phyloP scores from a whole-genome alignment of 1,284 basidiomycete genomes.

The Trichosporon sp. region DNA sequence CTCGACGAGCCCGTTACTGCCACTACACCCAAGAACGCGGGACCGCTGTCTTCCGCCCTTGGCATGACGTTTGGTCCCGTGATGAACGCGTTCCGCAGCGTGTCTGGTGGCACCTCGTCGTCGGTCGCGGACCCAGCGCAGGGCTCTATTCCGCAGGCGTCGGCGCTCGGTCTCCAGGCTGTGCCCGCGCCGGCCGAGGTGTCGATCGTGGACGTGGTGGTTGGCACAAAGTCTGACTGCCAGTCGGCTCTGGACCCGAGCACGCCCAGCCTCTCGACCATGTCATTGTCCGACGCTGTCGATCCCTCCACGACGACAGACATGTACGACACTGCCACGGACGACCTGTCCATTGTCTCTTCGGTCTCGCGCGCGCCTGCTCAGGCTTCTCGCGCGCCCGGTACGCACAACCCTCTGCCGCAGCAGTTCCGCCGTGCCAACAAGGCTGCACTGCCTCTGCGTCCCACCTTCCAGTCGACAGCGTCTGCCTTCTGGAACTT shows the following conservation, averaged over 20 bases:
- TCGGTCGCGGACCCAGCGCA: background rate
- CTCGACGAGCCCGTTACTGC: constrained; percentile 9
- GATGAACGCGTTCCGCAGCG: constrained; percentile 34
- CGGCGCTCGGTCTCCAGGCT: constrained; percentile 23
- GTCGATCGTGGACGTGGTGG: constrained; percentile 31
- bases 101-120: constrained; percentile 5
- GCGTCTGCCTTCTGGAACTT: constrained; percentile 38
- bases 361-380: constrained; percentile 8
- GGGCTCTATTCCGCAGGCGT: background rate
- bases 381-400: background rate
- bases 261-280: constrained; percentile 41
- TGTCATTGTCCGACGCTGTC: constrained; percentile 38
- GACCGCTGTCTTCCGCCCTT: constrained; percentile 25
- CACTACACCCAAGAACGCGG: constrained; percentile 13
- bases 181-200: constrained; percentile 31
- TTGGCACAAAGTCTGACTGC: constrained; percentile 19
- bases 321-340: constrained; percentile 30
- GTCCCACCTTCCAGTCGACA: constrained; percentile 27
- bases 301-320: constrained; percentile 32
- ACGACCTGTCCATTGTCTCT: constrained; percentile 27
- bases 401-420: constrained; percentile 5
- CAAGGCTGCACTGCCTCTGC: constrained; percentile 19
- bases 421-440: constrained; percentile 5
- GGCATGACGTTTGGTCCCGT: constrained; percentile 27
- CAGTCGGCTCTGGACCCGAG: background rate